phyloP scores from a whole-genome alignment of 306 rosid genomes.

The Castanea crenata region DNA sequence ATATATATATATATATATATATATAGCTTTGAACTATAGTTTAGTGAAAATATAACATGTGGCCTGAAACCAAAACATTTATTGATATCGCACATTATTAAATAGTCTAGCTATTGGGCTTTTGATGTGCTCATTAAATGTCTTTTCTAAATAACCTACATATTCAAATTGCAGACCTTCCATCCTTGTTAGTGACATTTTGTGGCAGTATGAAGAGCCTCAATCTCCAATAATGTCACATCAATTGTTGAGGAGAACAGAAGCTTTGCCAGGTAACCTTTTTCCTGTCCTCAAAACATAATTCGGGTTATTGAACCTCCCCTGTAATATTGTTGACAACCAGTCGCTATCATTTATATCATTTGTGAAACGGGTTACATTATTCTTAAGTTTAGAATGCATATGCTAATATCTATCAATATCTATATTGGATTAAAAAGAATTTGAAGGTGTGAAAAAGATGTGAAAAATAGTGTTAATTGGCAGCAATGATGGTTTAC shows the following conservation, averaged over 20 bases:
- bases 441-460: background rate
- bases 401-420: background rate
- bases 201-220: conserved; percentile 77
- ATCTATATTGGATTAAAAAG: background rate
- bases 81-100: conserved; percentile 3
- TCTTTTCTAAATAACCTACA: conserved; percentile 16
- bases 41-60: background rate
- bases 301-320: conserved; percentile 2
- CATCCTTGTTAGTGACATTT: conserved; percentile 90
- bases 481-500: background rate
- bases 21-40: background rate
- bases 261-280: conserved; percentile 59
- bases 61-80: background rate
- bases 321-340: background rate
- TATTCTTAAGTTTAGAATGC: background rate
- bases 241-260: conserved; percentile 72
- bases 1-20: too few species aligned
- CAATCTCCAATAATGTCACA: conserved; percentile 55
- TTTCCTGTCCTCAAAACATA: background rate
- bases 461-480: background rate
- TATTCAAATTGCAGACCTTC: conserved; percentile 75
- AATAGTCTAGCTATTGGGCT: background rate
- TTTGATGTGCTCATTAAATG: background rate
- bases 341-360: background rate
- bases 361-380: background rate